These are phyloP conservation scores for Neofusicoccum sp. DNA, from an alignment of 2,329 filamentous ascomycete species.

Conservation along the genomic window DNA sequence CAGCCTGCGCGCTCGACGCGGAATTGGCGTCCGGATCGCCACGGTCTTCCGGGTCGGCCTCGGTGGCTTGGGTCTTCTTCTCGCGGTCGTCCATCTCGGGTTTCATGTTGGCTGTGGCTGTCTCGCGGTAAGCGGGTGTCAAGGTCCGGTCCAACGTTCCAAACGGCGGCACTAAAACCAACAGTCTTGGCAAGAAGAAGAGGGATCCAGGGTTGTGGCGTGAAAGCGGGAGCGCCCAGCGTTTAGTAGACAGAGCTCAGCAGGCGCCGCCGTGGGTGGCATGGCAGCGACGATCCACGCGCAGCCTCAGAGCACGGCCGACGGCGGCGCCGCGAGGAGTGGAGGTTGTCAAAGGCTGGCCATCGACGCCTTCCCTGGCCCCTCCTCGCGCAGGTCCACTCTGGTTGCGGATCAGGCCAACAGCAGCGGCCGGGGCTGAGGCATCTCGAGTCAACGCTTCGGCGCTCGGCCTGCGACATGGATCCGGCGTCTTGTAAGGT, in stretches of 20 bases:
- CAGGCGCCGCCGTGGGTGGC: background rate
- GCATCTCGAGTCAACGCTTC: background rate
- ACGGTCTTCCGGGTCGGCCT: background rate
- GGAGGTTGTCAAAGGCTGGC: background rate
- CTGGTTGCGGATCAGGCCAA: background rate
- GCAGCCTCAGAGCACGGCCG: background rate
- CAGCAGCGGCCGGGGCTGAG: background rate
- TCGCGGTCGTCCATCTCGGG: background rate
- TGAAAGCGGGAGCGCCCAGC: background rate
- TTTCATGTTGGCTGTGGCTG: background rate
- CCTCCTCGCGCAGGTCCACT: background rate
- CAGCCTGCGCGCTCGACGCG: conserved; percentile 23
- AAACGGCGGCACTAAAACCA: background rate
- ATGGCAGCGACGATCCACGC: background rate
- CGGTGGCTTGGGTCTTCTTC: background rate
- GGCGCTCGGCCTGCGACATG: background rate
- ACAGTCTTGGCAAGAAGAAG: background rate
- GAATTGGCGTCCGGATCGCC: background rate
- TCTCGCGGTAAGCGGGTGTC: background rate
- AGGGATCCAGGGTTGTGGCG: background rate
- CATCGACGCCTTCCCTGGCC: background rate
- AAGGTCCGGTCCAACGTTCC: background rate
- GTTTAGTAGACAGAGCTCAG: background rate
- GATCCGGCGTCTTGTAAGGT: background rate
- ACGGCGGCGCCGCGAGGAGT: background rate